These are phyloP conservation scores for Secale cereale DNA, from an alignment of 176 grass and related monocot genomes.

Conservation along the genomic window DNA sequence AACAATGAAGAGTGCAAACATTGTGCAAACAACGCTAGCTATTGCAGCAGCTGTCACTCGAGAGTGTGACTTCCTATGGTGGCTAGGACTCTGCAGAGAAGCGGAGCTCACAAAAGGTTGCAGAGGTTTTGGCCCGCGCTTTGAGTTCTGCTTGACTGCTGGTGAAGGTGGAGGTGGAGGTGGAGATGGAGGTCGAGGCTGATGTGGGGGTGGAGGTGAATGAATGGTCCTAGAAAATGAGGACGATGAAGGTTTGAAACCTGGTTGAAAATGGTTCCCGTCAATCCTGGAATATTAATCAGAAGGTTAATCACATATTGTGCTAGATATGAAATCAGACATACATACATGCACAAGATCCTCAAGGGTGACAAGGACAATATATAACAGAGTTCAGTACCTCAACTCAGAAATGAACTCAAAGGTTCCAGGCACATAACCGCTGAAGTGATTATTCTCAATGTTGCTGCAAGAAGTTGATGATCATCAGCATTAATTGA, in stretches of 20 bases:
- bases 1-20: slow-evolving; percentile 46
- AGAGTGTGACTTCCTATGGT: slow-evolving; percentile 42
- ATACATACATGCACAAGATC: slow-evolving; percentile 1
- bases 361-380: background rate
- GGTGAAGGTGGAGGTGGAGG: slow-evolving; percentile 27
- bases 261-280: slow-evolving; percentile 65
- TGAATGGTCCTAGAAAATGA: slow-evolving; percentile 30
- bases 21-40: slow-evolving; percentile 42
- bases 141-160: slow-evolving; percentile 54
- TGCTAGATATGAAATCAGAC: slow-evolving; percentile 33
- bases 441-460: slow-evolving; percentile 83
- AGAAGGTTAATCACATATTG: slow-evolving; percentile 18
- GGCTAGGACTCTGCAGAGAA: slow-evolving; percentile 33
- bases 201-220: slow-evolving; percentile 35
- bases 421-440: slow-evolving; percentile 82
- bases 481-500: slow-evolving; percentile 12
- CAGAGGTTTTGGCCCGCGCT: slow-evolving; percentile 42
- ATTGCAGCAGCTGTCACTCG: slow-evolving; percentile 42
- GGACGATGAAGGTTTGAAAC: slow-evolving; percentile 32
- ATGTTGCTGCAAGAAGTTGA: slow-evolving; percentile 57
- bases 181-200: slow-evolving; percentile 25
- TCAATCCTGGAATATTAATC: slow-evolving; percentile 62
- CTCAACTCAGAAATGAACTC: slow-evolving; percentile 70
- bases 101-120: slow-evolving; percentile 38
- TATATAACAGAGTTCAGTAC: slow-evolving; percentile 34